These are phyloP conservation scores for Botrytis squamosa DNA, from an alignment of 2,329 filamentous ascomycete species.

Conservation along the genomic window DNA sequence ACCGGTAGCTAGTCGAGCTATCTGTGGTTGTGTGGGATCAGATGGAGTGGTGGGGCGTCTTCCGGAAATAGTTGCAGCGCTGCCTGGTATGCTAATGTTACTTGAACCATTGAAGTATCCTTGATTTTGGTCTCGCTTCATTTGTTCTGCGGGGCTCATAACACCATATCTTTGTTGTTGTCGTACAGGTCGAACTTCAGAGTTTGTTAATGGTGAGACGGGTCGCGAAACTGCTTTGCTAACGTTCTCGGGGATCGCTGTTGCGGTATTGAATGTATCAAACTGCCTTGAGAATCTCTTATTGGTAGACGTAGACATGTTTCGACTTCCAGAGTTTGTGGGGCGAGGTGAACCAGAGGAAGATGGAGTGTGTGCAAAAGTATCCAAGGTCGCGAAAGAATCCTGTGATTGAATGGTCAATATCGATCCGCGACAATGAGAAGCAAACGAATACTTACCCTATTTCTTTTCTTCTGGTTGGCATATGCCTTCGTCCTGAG, in stretches of 20 bases:
- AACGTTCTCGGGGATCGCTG: conserved; percentile 41
- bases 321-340: conserved; percentile 52
- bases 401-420: conserved; percentile 54
- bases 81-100: conserved; percentile 44
- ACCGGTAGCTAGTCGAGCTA: conserved; percentile 59
- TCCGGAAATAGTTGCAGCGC: conserved; percentile 52
- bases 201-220: conserved; percentile 57
- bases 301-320: conserved; percentile 49
- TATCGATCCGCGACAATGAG: not conserved
- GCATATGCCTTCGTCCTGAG: conserved; percentile 73
- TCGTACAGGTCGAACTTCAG: conserved; percentile 33
- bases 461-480: conserved; percentile 78
- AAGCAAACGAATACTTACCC: conserved; percentile 55
- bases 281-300: conserved; percentile 66
- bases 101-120: conserved; percentile 55
- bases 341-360: conserved; percentile 65
- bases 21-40: conserved; percentile 53
- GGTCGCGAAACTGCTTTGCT: conserved; percentile 64
- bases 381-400: conserved; percentile 77
- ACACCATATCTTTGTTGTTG: conserved; percentile 54
- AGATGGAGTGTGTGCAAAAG: conserved; percentile 53
- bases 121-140: conserved; percentile 49
- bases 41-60: conserved; percentile 60
- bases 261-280: conserved; percentile 42
- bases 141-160: conserved; percentile 55